Conservation (phyloP, 1,139 yeast species). For the Eremothecium sinecaudum region DNA sequence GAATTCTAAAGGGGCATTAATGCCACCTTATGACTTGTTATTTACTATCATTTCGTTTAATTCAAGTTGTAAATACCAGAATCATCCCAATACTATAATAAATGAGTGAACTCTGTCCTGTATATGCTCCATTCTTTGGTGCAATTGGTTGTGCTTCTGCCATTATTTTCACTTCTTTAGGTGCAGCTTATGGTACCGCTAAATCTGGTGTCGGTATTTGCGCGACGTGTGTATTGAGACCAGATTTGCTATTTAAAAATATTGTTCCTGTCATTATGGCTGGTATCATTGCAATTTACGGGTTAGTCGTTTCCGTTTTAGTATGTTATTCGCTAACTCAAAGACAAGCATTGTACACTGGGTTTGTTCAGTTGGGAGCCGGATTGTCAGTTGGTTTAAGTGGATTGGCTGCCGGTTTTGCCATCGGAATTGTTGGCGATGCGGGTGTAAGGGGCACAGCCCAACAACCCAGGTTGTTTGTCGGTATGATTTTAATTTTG, state of each 20-base stretch:
- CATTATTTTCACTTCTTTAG: conserved; percentile 94
- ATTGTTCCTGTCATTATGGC: conserved; percentile 98
- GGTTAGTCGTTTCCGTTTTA: conserved; percentile 91
- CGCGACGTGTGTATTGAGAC: conserved; percentile 96
- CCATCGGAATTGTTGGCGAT: conserved; percentile 97
- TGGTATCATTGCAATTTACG: conserved; percentile 98
- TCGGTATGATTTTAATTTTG: conserved; percentile 92
- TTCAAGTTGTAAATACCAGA: conserved; percentile 4
- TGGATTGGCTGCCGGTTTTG: conserved; percentile 96
- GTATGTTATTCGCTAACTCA: conserved; percentile 86
- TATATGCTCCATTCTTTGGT: conserved; percentile 73
- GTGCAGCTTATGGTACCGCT: conserved; percentile 99
- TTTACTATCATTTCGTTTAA: too few relatives aligned
- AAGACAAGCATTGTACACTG: conserved; percentile 89
- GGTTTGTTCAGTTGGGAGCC: conserved; percentile 97
- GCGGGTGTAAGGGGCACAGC: conserved; percentile 97
- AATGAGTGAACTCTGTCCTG: conserved; percentile 34
- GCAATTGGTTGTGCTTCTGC: conserved; percentile 99
- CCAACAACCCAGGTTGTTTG: conserved; percentile 94
- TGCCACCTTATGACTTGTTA: too few relatives aligned
- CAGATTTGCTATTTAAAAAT: conserved; percentile 82
- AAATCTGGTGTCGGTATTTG: conserved; percentile 99
- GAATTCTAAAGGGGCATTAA: too few relatives aligned
- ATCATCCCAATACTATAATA: too few relatives aligned
- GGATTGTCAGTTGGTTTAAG: conserved; percentile 96